Evolutionary conservation across 305 asterid genomes (phyloP), one percentile per base, ranked within the genome.

Genomic region (Ruellia speciosa): DNA sequence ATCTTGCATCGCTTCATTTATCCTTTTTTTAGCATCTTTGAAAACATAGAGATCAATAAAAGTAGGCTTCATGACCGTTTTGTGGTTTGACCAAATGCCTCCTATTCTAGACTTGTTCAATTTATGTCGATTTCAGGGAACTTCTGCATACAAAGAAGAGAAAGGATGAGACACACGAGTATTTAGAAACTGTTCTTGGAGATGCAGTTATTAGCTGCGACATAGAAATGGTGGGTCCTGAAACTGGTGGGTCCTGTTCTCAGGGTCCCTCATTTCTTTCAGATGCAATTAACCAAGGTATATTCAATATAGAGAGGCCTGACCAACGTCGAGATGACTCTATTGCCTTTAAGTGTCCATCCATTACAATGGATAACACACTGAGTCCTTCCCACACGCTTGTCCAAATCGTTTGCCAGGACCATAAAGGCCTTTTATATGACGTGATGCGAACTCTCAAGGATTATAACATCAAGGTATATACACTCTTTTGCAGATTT

Each of bases 391-490:
- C 80, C 31, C 97, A 87, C 74, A 85, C 96, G 12, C 92, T 87
- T 7, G 81, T 90, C 72, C 96, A 90, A 75, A 83, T 87, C 34
- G 86, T 76, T 66, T 87, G 95, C 75, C 82, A 5, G 72, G 73
- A 85, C 65, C 96, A 90, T 68, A 90, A 90, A 74, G 97, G 96
- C 65, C 83, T 87, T 52, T 63, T 81, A 4, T 90, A 85, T 57
- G 96, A 90, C 49, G 77, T 81, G 28, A 90, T 90, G 97, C 77
- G 97, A 56, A 85, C 97, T 39, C 68, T 90, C 43, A 90, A 90
- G 70, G 97, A 90, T 59, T 87, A 68, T 47, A 37, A 37, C 41
- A 37, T 37, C 12, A 7, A 37, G 41, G 41, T 37, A 7, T 7
- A 6, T 37, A 10, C 41, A 37, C 9, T 7, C 1, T 37, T 37